phyloP scores from a whole-genome alignment of 805 yeast genomes.

The Wickerhamiella azyma region DNA sequence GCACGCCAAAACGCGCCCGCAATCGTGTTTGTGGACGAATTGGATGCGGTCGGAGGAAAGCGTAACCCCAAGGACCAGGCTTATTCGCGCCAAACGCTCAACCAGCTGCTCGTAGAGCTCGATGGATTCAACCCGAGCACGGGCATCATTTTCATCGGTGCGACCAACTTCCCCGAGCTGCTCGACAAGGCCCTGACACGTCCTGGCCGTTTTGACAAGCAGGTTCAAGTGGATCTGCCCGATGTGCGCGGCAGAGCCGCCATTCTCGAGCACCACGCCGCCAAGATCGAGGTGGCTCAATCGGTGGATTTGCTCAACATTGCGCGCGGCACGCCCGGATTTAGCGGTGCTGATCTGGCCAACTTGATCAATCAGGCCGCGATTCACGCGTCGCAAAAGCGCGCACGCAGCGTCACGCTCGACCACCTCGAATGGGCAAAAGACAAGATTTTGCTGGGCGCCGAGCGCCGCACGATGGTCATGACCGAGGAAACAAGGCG shows the following conservation, averaged over 20 bases:
- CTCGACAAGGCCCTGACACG: constrained; percentile 94
- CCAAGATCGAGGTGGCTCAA: constrained; percentile 71
- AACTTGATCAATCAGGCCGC: constrained; percentile 97
- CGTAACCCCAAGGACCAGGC: constrained; percentile 97
- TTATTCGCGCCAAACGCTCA: constrained; percentile 91
- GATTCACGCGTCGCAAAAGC: constrained; percentile 83
- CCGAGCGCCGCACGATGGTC: constrained; percentile 95
- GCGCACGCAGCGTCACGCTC: constrained; percentile 84
- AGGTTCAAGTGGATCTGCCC: constrained; percentile 88
- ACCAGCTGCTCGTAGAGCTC: constrained; percentile 86
- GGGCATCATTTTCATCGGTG: constrained; percentile 93
- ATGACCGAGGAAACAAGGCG: constrained; percentile 87
- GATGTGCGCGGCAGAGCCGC: constrained; percentile 96
- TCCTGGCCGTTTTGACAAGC: constrained; percentile 96
- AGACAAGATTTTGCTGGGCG: constrained; percentile 95
- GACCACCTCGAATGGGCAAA: constrained; percentile 96
- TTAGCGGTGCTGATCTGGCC: constrained; percentile 95
- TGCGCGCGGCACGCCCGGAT: constrained; percentile 96
- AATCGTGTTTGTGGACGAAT: constrained; percentile 90
- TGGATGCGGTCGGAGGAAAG: constrained; percentile 97
- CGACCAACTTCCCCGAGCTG: constrained; percentile 95
- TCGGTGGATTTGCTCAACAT: constrained; percentile 78
- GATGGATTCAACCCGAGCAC: constrained; percentile 84
- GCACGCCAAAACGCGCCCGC: constrained; percentile 96
- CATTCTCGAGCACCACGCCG: constrained; percentile 81